Evolutionary conservation across 2,329 filamentous ascomycete species (phyloP).

Genomic region (Macrophomina tecta): DNA sequence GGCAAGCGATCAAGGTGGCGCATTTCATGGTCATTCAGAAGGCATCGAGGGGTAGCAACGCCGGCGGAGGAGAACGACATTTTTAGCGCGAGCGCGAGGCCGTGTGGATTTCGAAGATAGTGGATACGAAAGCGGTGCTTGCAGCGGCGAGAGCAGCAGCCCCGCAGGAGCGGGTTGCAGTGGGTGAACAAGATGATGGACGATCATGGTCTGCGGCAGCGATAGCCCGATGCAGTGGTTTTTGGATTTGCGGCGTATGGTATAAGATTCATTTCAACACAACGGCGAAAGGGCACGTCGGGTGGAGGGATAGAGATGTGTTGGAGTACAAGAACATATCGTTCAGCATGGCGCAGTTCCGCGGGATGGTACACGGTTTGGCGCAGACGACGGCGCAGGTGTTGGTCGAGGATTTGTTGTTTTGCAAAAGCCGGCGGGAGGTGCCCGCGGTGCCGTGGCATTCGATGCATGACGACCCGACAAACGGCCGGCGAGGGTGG

Average conservation of each 20-base stretch:
- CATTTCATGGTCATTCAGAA: no score
- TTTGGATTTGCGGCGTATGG: constrained; percentile 31
- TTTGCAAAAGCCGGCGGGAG: no score
- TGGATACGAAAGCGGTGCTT: no score
- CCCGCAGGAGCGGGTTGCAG: no score
- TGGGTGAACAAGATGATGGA: not conserved
- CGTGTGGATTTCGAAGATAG: no score
- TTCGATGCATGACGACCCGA: constrained; percentile 28
- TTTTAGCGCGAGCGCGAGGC: no score
- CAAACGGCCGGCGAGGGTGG: constrained; percentile 25
- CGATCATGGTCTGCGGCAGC: constrained; percentile 31
- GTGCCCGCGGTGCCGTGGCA: constrained; percentile 6
- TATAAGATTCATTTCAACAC: constrained; percentile 32
- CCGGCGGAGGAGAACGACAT: no score
- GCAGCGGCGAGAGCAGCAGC: no score
- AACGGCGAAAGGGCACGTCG: constrained; percentile 27
- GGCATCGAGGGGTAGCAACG: no score
- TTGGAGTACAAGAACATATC: constrained; percentile 31
- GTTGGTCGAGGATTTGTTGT: no score
- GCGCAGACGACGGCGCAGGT: no score
- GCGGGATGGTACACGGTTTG: not conserved
- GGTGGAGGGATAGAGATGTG: constrained; percentile 26
- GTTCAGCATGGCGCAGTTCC: constrained; percentile 14
- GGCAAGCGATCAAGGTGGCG: no score
- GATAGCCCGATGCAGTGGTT: constrained; percentile 32